These are phyloP conservation scores for Sodiomyces alkalinus DNA, from an alignment of 2,329 filamentous ascomycete genomes.

Conservation along the genomic window DNA sequence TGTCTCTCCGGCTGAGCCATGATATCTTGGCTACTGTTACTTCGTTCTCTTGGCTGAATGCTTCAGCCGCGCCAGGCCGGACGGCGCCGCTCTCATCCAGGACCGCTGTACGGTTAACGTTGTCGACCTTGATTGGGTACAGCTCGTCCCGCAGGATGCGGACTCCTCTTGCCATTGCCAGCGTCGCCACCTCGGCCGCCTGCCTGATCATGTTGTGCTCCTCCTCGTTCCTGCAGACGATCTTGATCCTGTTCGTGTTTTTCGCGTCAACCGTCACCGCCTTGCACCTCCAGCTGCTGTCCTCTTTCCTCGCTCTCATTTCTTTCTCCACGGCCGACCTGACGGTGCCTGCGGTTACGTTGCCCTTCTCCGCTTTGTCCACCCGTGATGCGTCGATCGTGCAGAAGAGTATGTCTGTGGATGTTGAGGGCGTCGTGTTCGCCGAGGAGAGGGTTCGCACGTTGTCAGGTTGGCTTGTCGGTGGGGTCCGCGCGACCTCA, in stretches of 20 bases:
- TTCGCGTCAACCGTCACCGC: neutral
- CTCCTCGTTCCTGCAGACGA: constrained; percentile 1
- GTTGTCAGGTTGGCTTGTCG: constrained; percentile 1
- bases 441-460: neutral
- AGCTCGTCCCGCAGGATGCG: constrained; percentile 10
- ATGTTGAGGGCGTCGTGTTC: neutral
- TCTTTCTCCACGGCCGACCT: neutral
- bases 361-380: neutral
- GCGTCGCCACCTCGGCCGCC: constrained; percentile 4
- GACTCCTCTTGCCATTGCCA: constrained; percentile 5
- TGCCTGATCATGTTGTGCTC: constrained; percentile 6
- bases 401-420: constrained; percentile 1
- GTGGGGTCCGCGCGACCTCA: constrained; percentile 1
- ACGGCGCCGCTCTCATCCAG: constrained; percentile 9
- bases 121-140: constrained; percentile 12
- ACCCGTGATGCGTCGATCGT: constrained; percentile 1
- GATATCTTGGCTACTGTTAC: constrained; percentile 10
- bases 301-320: neutral
- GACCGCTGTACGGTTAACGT: constrained; percentile 9
- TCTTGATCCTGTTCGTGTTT: neutral
- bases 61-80: constrained; percentile 4
- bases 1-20: constrained; percentile 11
- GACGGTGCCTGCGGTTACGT: neutral
- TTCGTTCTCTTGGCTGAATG: constrained; percentile 11
- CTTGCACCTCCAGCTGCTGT: neutral